These are phyloP conservation scores for Chytriomyces hyalinus DNA, from an alignment of 192 early-diverging fungal species.

Conservation along the genomic window DNA sequence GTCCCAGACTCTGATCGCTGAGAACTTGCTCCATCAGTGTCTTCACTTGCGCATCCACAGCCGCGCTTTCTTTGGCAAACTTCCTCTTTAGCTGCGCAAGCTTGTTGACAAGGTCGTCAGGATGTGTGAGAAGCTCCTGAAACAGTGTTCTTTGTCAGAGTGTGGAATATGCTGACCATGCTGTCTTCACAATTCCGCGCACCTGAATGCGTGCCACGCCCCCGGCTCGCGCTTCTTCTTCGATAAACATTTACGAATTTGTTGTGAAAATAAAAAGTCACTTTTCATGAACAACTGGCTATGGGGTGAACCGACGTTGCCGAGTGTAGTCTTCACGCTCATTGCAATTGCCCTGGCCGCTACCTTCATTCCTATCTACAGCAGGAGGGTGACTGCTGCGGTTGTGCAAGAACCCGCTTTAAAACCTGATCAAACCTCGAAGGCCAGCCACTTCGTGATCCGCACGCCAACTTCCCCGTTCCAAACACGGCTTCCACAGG, in stretches of 20 bases:
- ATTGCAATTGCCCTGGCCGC: not conserved
- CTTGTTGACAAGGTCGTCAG: slow-evolving; percentile 91
- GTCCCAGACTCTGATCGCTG: slow-evolving; percentile 12
- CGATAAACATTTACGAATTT: slow-evolving; percentile 26
- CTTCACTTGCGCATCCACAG: slow-evolving; percentile 95
- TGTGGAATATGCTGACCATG: not conserved
- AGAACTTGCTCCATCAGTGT: slow-evolving; percentile 76
- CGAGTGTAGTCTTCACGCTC: not conserved
- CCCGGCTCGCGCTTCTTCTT: slow-evolving; percentile 30
- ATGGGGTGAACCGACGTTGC: not conserved
- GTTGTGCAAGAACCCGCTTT: not conserved
- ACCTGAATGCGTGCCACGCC: slow-evolving; percentile 27
- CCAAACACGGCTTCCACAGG: not conserved
- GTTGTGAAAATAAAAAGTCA: not conserved
- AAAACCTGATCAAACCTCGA: not conserved
- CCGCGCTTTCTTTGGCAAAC: slow-evolving; percentile 85
- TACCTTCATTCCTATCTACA: not conserved
- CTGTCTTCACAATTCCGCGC: no score
- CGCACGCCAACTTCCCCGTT: not conserved
- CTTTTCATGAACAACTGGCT: not conserved
- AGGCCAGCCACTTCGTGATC: not conserved
- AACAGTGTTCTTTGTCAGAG: not conserved
- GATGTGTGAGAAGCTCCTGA: slow-evolving; percentile 85
- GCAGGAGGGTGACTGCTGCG: not conserved
- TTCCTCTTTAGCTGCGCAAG: slow-evolving; percentile 79